Conservation (phyloP, 306 rosid genomes). For the Myrica gale region DNA sequence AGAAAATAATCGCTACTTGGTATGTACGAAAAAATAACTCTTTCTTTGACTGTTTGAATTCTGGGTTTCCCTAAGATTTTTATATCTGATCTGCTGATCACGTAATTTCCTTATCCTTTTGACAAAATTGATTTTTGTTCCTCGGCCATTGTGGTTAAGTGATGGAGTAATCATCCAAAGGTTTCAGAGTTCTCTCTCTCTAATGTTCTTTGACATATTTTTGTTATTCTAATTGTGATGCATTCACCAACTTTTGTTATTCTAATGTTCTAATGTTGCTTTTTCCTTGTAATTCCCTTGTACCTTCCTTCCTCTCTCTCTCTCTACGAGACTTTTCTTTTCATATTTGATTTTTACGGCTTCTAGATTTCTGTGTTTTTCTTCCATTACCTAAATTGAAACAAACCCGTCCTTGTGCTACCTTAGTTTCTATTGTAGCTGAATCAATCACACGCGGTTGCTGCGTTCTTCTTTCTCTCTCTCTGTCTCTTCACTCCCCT, state of each 20-base stretch:
- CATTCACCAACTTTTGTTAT: not conserved
- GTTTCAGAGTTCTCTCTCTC: no score
- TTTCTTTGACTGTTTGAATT: not conserved
- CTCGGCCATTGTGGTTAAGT: not conserved
- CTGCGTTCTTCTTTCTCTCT: not conserved
- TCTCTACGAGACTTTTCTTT: not conserved
- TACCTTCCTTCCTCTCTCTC: not conserved
- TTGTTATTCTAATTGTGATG: not conserved
- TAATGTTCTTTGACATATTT: not conserved
- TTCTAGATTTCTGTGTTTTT: not conserved
- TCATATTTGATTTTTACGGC: not conserved
- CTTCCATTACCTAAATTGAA: not conserved
- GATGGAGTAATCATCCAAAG: not conserved
- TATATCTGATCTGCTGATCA: not conserved
- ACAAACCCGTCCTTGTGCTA: not conserved
- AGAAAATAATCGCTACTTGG: not conserved
- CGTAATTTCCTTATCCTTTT: not conserved
- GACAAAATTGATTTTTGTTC: not conserved
- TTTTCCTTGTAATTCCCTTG: not conserved
- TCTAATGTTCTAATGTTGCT: not conserved
- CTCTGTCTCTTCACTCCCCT: not conserved
- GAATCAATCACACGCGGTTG: not conserved
- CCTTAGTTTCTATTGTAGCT: not conserved
- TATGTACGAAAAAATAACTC: not conserved
- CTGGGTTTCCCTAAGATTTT: not conserved